Percentiles rank a stretch among this genome's conserved stretches.
Evolutionary conservation across 371 early-diverging fungal species (phyloP).

Genomic region (Fennellomyces sp.): DNA sequence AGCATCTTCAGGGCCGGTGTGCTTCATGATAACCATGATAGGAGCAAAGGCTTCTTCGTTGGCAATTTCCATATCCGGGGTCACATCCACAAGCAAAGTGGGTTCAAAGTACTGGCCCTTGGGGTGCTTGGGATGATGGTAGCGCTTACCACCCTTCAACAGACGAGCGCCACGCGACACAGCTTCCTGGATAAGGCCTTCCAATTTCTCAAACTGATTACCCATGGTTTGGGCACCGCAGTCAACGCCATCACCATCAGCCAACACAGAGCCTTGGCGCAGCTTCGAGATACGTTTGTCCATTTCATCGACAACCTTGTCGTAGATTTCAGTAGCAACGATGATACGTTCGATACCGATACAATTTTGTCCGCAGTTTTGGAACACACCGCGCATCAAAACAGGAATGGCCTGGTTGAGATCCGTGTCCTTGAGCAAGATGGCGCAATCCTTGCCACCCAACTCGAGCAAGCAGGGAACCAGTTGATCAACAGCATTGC

Average conservation of each 20-base stretch:
- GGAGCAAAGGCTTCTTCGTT: constrained; percentile 85
- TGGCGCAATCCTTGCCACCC: constrained; percentile 89
- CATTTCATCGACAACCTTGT: constrained; percentile 67
- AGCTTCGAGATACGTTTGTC: constrained; percentile 55
- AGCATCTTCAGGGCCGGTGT: constrained; percentile 72
- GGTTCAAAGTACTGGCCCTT: constrained; percentile 83
- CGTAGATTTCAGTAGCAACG: constrained; percentile 70
- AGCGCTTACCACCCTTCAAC: constrained; percentile 70
- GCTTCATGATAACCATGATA: constrained; percentile 81
- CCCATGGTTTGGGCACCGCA: constrained; percentile 81
- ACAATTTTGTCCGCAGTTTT: constrained; percentile 89
- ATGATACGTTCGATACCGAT: constrained; percentile 81
- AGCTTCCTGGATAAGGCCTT: constrained; percentile 65
- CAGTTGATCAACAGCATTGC: constrained; percentile 71
- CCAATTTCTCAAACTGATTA: constrained; percentile 51
- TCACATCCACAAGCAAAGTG: constrained; percentile 79
- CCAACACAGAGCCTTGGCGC: constrained; percentile 72
- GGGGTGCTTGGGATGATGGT: constrained; percentile 66
- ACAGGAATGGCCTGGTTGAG: constrained; percentile 68
- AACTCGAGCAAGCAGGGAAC: constrained; percentile 89
- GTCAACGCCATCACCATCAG: constrained; percentile 71
- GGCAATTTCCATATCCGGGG: constrained; percentile 74
- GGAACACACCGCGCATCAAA: constrained; percentile 81
- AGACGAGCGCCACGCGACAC: constrained; percentile 78
- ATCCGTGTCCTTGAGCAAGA: constrained; percentile 78